These are phyloP conservation scores for Kurtzmaniella quercitrusa DNA, from an alignment of 1,139 yeast genomes.

Conservation along the genomic window DNA sequence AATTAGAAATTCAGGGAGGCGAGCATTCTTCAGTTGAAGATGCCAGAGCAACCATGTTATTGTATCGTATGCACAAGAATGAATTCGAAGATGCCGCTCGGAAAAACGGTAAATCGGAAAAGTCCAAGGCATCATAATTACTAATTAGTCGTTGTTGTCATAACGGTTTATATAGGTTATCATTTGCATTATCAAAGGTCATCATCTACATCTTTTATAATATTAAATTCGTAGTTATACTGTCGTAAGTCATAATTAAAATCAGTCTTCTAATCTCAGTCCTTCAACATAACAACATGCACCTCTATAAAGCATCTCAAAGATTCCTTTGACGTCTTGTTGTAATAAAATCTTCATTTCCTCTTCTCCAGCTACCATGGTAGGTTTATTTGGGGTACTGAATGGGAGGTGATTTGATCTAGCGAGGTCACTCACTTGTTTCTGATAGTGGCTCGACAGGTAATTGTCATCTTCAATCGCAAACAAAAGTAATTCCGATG, in stretches of 20 bases:
- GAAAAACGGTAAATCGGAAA: not conserved
- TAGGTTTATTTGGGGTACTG: constrained; percentile 8
- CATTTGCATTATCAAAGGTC: too few relatives aligned
- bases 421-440: constrained; percentile 16
- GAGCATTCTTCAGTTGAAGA: constrained; percentile 89
- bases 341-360: constrained; percentile 10
- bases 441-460: constrained; percentile 14
- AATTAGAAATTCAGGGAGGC: constrained; percentile 64
- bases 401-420: constrained; percentile 11
- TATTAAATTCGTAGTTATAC: too few relatives aligned
- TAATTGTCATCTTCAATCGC: constrained; percentile 21
- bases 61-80: constrained; percentile 58
- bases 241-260: not conserved
- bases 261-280: constrained; percentile 26
- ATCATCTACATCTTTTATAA: not conserved
- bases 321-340: constrained; percentile 17
- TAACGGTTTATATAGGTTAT: too few relatives aligned
- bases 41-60: constrained; percentile 81
- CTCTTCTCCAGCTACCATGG: constrained; percentile 8
- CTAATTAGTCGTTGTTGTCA: too few relatives aligned
- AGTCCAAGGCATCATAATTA: not conserved
- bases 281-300: constrained; percentile 39
- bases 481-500: constrained; percentile 25
- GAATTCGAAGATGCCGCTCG: constrained; percentile 48
- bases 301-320: constrained; percentile 37